Base-by-base conservation (phyloP, 2,329 filamentous ascomycete genomes). In the Reticulascus tulasneorum region DNA sequence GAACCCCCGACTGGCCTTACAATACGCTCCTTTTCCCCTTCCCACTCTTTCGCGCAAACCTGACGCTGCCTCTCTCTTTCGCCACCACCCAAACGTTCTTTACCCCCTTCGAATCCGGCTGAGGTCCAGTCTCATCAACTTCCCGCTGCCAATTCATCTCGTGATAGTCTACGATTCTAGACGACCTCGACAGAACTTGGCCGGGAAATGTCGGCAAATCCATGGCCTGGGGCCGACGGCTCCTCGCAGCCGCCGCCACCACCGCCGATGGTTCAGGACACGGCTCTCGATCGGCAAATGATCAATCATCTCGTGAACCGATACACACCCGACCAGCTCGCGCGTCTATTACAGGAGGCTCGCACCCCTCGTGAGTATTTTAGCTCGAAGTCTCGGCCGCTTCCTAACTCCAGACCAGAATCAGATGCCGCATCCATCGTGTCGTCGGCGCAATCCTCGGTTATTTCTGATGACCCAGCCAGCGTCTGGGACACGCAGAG, bases 401-500 rank as follows among this genome's bases (percentile, higher is more conserved):
- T 26, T 25, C 26, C 27, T 34, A 16, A 38, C 31, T 30, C 5
- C 13, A 24, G 11, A 15, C 6, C 29, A 45, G 42, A 40, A 27
- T 47, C 43, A 23, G 60, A 63, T 35, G 45, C 47, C 18, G 53
- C 58, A 9, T 64, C 59, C 19, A 48, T 59, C 21, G 43, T 62
- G 16, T 60, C 60, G 6, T 59, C 48, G 13, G 54, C 56, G 34
- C 56, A 57, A 15, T 59, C 59, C 7, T 60, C 59, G 6, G 51
- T 59, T 29, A 51, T 58, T 16, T 57, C 57, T 17, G 59, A 63
- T 29, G 56, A 62, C 25, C 47, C 52, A 10, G 50, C 58, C 26
- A 64, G 60, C 37, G 42, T 63, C 19, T 64, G 62, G 42, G 62
- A 64, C 33, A 48, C 49, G 7, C 37, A 46, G 29, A 63, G 60